Conservation (phyloP, 1,284 basidiomycete species). For the Phenoliferia sp. region DNA sequence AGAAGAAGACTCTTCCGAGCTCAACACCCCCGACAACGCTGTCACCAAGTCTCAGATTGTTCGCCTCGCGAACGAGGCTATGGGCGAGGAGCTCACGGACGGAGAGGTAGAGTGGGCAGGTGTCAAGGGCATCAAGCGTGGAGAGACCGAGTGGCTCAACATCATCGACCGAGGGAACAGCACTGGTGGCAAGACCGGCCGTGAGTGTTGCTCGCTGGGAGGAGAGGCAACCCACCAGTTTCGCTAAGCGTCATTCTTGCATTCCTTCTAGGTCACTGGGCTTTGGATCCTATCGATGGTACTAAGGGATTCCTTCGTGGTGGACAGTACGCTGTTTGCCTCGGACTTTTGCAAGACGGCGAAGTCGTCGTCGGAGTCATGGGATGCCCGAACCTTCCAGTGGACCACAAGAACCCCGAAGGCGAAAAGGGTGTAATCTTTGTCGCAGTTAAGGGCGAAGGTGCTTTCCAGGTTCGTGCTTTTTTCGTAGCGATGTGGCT, state of each 20-base stretch:
- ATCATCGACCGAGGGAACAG: conserved; percentile 83
- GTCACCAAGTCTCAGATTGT: conserved; percentile 54
- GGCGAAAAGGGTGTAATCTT: conserved; percentile 73
- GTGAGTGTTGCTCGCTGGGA: conserved; percentile 51
- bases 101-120: conserved; percentile 45
- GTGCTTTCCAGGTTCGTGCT: conserved; percentile 62
- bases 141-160: conserved; percentile 54
- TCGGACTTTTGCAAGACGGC: conserved; percentile 82
- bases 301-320: conserved; percentile 94
- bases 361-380: conserved; percentile 83
- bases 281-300: conserved; percentile 86
- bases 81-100: conserved; percentile 46
- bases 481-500: neutral
- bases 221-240: neutral
- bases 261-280: conserved; percentile 50
- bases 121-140: conserved; percentile 52
- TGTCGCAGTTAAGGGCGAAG: conserved; percentile 74
- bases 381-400: conserved; percentile 83
- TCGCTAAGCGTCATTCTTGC: neutral
- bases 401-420: conserved; percentile 56
- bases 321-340: conserved; percentile 94
- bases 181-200: conserved; percentile 67
- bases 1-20: conserved; percentile 85
- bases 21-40: conserved; percentile 51
- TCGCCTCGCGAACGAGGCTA: conserved; percentile 74